Conservation (phyloP, 2,329 filamentous ascomycete species). For the Myriosclerotinia scirpicola region DNA sequence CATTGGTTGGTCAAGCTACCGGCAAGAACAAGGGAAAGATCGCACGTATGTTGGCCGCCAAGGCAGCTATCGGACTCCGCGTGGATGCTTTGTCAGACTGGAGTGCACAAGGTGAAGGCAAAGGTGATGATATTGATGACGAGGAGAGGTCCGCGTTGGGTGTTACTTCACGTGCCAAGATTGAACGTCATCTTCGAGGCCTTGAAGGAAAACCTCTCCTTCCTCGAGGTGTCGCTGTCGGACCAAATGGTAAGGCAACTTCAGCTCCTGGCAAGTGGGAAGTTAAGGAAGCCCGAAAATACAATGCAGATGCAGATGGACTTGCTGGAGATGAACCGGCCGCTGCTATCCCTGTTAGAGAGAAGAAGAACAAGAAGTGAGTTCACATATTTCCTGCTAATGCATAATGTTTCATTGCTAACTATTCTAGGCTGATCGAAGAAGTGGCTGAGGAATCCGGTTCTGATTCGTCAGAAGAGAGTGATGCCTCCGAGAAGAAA, state of each 20-base stretch:
- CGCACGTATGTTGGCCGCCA: slow-evolving; percentile 90
- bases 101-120: slow-evolving; percentile 66
- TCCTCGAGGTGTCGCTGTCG: slow-evolving; percentile 72
- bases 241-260: slow-evolving; percentile 65
- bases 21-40: slow-evolving; percentile 99
- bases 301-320: slow-evolving; percentile 92
- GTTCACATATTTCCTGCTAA: slow-evolving; percentile 21
- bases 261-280: slow-evolving; percentile 75
- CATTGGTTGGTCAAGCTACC: slow-evolving; percentile 92
- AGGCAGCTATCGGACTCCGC: slow-evolving; percentile 88
- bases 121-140: slow-evolving; percentile 67
- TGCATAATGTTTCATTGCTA: slow-evolving; percentile 25
- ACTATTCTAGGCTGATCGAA: slow-evolving; percentile 42
- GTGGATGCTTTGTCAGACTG: slow-evolving; percentile 86
- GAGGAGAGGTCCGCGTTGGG: slow-evolving; percentile 86
- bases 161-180: slow-evolving; percentile 66
- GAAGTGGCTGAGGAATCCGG: slow-evolving; percentile 33
- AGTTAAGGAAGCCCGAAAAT: slow-evolving; percentile 88
- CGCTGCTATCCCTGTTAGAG: slow-evolving; percentile 47
- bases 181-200: slow-evolving; percentile 72
- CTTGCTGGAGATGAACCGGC: slow-evolving; percentile 65
- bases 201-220: slow-evolving; percentile 90
- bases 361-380: slow-evolving; percentile 53
- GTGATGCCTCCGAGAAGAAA: slow-evolving; percentile 24
- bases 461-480: slow-evolving; percentile 17